Percentiles rank a stretch among this genome's conserved stretches.
phyloP scores from a whole-genome alignment of 768 basidiomycete species.

The Auriscalpium microsporum region DNA sequence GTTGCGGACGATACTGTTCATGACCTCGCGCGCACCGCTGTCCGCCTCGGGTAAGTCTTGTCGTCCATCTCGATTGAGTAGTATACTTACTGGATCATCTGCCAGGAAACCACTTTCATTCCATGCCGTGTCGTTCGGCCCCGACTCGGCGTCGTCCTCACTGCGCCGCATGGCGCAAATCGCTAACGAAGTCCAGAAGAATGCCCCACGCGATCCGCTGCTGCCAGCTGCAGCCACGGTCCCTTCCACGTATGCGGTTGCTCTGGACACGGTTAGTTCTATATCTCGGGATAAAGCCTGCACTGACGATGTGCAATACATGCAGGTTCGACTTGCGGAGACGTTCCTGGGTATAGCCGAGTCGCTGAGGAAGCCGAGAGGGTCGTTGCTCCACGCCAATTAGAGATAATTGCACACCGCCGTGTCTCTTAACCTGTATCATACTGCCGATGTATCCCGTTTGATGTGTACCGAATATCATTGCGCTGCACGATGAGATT shows the following conservation, averaged over 20 bases:
- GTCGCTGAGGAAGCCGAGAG: conserved; percentile 48
- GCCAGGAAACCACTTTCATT: conserved; percentile 47
- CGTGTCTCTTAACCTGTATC: too few species aligned
- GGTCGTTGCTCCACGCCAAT: conserved; percentile 29
- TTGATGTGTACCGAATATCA: too few species aligned
- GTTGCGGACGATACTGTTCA: conserved; percentile 30
- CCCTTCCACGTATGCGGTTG: conserved; percentile 40
- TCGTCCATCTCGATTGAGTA: too few species aligned
- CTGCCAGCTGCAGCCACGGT: conserved; percentile 21
- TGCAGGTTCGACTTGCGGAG: conserved; percentile 44
- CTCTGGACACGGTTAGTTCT: conserved; percentile 40
- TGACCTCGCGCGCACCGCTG: conserved; percentile 33
- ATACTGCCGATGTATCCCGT: too few species aligned
- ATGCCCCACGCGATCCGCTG: conserved; percentile 32
- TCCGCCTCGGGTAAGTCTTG: conserved; percentile 33
- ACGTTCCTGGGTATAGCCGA: conserved; percentile 53
- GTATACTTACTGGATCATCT: not conserved
- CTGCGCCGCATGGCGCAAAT: conserved; percentile 45
- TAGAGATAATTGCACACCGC: too few species aligned
- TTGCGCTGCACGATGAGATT: too few species aligned
- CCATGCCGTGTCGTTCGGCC: conserved; percentile 52
- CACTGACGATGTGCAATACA: not conserved
- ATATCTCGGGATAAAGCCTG: not conserved
- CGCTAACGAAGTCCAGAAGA: conserved; percentile 39
- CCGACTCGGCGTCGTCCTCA: conserved; percentile 14